These are phyloP conservation scores for Hyaloscypha hepaticicola DNA, from an alignment of 495 filamentous ascomycete genomes.

Conservation along the genomic window DNA sequence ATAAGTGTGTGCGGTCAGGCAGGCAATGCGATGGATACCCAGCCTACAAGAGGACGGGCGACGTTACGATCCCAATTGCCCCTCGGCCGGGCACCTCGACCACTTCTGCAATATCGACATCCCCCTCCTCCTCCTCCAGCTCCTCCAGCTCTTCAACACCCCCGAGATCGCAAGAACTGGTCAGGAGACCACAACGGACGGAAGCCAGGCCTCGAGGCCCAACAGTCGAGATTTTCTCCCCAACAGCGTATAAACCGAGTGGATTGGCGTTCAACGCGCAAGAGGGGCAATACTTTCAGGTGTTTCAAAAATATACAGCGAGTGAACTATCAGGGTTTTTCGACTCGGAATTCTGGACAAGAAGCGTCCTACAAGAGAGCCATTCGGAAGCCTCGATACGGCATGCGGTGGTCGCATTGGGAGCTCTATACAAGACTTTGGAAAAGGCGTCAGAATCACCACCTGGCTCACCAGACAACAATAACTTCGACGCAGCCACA, in stretches of 20 bases:
- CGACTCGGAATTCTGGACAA: constrained; percentile 60
- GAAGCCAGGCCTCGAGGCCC: constrained; percentile 34
- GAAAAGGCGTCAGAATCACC: constrained; percentile 53
- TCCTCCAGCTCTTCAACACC: constrained; percentile 10
- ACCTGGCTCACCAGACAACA: constrained; percentile 45
- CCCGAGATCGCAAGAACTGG: constrained; percentile 6
- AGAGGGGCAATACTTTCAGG: constrained; percentile 58
- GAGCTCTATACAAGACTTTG: constrained; percentile 59
- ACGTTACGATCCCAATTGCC: constrained; percentile 25
- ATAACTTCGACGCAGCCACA: constrained; percentile 46
- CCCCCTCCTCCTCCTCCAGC: neutral
- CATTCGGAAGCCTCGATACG: constrained; percentile 60
- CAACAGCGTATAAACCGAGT: constrained; percentile 20
- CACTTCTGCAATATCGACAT: constrained; percentile 14
- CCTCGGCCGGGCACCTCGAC: constrained; percentile 23
- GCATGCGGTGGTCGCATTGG: constrained; percentile 64
- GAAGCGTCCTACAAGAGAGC: constrained; percentile 57
- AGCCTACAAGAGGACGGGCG: constrained; percentile 36
- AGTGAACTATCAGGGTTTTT: constrained; percentile 63
- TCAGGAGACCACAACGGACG: constrained; percentile 5
- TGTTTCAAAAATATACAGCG: constrained; percentile 56
- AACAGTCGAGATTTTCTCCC: constrained; percentile 4
- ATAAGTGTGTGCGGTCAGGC: constrained; percentile 53
- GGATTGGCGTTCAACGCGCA: constrained; percentile 31
- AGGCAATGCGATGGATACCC: constrained; percentile 52